Conservation (phyloP, 352 stramenopile species). For the Phytopythium oedochilum region DNA sequence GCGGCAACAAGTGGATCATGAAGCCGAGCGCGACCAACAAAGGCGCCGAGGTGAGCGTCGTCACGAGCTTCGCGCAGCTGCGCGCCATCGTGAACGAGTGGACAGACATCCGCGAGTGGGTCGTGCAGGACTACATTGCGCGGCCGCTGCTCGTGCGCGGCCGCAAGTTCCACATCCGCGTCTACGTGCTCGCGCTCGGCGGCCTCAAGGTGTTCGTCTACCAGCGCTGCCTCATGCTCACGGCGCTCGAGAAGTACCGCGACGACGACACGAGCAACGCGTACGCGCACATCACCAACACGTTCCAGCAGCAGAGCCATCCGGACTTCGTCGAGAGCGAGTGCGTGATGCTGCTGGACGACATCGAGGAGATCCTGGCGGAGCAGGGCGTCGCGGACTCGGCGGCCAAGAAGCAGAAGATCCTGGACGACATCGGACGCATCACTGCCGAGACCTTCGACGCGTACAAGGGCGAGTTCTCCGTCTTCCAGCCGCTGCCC, state of each 20-base stretch:
- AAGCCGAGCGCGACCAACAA: constrained; percentile 77
- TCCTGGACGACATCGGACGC: constrained; percentile 48
- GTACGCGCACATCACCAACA: constrained; percentile 78
- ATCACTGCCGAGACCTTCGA: constrained; percentile 66
- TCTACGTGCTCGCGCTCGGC: constrained; percentile 53
- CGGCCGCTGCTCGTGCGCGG: constrained; percentile 45
- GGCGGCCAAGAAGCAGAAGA: constrained; percentile 41
- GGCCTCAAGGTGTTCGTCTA: constrained; percentile 69
- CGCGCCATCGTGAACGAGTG: constrained; percentile 55
- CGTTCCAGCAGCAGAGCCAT: constrained; percentile 67
- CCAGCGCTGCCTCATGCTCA: constrained; percentile 56
- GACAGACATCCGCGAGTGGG: constrained; percentile 66
- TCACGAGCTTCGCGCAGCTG: constrained; percentile 57
- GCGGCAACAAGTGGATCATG: constrained; percentile 60
- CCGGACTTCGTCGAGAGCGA: constrained; percentile 65
- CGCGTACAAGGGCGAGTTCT: constrained; percentile 71
- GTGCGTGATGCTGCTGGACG: constrained; percentile 55
- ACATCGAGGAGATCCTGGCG: constrained; percentile 48
- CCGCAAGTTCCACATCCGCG: constrained; percentile 72
- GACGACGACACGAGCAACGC: constrained; percentile 43
- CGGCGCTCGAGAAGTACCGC: constrained; percentile 41
- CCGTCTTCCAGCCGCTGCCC: constrained; percentile 58
- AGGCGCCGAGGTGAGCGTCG: constrained; percentile 58
- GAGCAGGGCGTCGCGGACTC: constrained; percentile 29
- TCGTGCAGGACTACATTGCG: constrained; percentile 56